Base-by-base conservation (phyloP, 441 rosid species). In the Adansonia madagascariensis region DNA sequence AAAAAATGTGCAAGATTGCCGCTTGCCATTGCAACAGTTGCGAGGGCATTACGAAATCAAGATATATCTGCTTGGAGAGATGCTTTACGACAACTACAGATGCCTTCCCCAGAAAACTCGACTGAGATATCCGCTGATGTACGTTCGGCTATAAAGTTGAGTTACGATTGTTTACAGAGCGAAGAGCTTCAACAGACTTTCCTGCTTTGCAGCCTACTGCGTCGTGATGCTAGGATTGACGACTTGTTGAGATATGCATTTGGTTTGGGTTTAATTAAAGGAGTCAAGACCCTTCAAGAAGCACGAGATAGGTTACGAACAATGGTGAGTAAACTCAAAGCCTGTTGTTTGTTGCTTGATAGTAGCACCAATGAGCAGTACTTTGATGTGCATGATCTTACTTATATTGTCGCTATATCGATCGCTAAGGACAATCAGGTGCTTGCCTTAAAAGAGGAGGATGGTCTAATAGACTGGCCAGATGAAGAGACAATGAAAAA, bases 1-100 rank as follows among this genome's bases (percentile, higher is more conserved):
- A 15, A 75, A 3, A 57, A 44, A 41, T 84, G 86, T 67, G 77
- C 22, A 2, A 79, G 89, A 39, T 71, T 84, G 72, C 89, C 89
- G 0, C 4, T 84, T 17, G 72, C 80, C 8, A 27, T 84, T 17
- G 44, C 63, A 8, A 69, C 79, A 0, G 50, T 75, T 14, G 87
- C 87, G n/a, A 70, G 12, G 0, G 65, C 81, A 0, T 53, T 85
- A n/a, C 71, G 17, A 72, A 72, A 73, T 8, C 73, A 78, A 31
- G 1, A 0, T 0, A 11, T 35, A 24, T 20, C 8, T 15, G 59
- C 4, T 8, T 84, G 87, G 86, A 55, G 68, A n/a, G 43, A 79
- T 27, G 84, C 83, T 2, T 59, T 82, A 61, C 7, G 3, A 4
- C 47, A 77, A 52, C 24, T 84, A 6, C 24, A 12, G 17, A 59